phyloP scores from a whole-genome alignment of 2,329 filamentous ascomycete genomes.

The Ilyonectria sp. region DNA sequence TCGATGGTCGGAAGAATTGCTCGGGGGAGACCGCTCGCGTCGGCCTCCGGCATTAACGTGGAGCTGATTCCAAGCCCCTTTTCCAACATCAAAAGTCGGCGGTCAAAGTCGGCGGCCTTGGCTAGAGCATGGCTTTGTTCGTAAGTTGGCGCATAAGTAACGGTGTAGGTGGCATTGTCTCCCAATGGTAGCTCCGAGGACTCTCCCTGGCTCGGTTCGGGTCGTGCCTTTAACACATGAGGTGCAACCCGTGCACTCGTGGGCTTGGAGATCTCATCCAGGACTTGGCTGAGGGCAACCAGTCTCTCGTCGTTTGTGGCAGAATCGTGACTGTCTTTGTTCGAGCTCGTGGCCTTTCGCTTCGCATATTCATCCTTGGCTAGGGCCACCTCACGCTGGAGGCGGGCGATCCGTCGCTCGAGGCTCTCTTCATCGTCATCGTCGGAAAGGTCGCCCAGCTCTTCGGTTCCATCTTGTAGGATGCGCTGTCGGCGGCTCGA shows the following conservation, averaged over 20 bases:
- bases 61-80: slow-evolving; percentile 84
- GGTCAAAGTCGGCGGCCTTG: slow-evolving; percentile 90
- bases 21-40: slow-evolving; percentile 68
- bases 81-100: slow-evolving; percentile 84
- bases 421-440: slow-evolving; percentile 82
- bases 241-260: slow-evolving; percentile 32
- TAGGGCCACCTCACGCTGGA: slow-evolving; percentile 87
- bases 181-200: slow-evolving; percentile 38
- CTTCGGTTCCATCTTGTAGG: slow-evolving; percentile 74
- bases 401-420: slow-evolving; percentile 83
- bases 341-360: slow-evolving; percentile 63
- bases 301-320: slow-evolving; percentile 56
- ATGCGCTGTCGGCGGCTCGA: slow-evolving; percentile 77
- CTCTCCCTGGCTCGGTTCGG: slow-evolving; percentile 33
- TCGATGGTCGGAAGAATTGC: slow-evolving; percentile 89
- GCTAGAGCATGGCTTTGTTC: slow-evolving; percentile 80
- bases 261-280: slow-evolving; percentile 74
- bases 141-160: slow-evolving; percentile 76
- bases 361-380: slow-evolving; percentile 75
- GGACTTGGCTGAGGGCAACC: slow-evolving; percentile 77
- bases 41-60: slow-evolving; percentile 75
- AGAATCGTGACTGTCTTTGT: slow-evolving; percentile 65
- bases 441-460: slow-evolving; percentile 82
- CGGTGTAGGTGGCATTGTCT: slow-evolving; percentile 70
- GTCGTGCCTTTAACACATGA: slow-evolving; percentile 29